Base-by-base conservation (phyloP, 164 flowering plant species). In the Dillenia turbinata region DNA sequence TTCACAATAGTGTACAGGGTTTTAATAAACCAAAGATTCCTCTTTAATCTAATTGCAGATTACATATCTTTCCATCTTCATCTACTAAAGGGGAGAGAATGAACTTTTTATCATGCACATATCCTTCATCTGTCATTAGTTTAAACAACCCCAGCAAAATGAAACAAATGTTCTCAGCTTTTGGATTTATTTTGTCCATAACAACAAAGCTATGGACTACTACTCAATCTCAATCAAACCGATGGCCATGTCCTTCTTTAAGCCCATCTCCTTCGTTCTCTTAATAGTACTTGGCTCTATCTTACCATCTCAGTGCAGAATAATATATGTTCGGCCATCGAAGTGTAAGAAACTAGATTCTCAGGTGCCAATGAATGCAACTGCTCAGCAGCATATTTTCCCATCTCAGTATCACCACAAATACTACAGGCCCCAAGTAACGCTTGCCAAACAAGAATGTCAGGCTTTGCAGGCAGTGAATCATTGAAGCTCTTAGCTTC, bases 181-280 rank as follows among this genome's bases (percentile, higher is more conserved):
- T 70, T 17, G 88, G 81, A 73, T 92, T 94, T 75, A 70, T 44
- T 67, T 64, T 79, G 69, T 86, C 95, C 59, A 63, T 71, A 44
- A 85, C 96, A 64, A 82, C 87, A 75, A 92, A 90, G 65, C 81
- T 84, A 40, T 88, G 95, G 10, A 85, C 76, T 66, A 71, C 68
- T 77, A 86, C 26, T 81, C 87, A 61, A 90, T 77, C 79, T 88
- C 96, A 58, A 92, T 85, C 93, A 91, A 86, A 74, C 96, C 90
- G 22, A 78, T 64, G n/a, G 96, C 96, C 1, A 80, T 78, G 53
- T 86, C 95, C 75, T 88, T 89, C 9, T 75, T 66, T 45, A 83
- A 71, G 6, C 90, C 92, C 68, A 71, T 76, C 65, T 81, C 90
- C 77, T 83, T 86, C 96, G 90, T 92, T 67, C 65, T 73, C 80